phyloP scores from a whole-genome alignment of 2,329 filamentous ascomycete species.

The Didymella glomerata region DNA sequence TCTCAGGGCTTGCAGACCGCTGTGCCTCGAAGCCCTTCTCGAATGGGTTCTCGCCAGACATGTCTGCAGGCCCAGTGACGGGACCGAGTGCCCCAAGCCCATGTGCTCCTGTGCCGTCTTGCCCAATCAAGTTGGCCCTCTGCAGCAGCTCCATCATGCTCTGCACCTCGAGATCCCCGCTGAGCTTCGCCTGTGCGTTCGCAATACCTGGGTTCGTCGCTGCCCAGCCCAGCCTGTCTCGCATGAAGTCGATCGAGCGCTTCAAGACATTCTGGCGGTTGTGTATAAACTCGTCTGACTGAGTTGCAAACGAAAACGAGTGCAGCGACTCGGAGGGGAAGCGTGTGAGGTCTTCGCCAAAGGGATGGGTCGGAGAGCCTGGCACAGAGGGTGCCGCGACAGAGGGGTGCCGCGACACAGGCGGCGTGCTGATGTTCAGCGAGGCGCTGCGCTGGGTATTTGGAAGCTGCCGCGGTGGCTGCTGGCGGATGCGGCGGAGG shows the following conservation, averaged over 20 bases:
- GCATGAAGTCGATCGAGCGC: constrained; percentile 95
- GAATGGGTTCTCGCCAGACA: constrained; percentile 81
- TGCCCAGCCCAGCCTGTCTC: constrained; percentile 86
- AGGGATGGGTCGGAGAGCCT: constrained; percentile 71
- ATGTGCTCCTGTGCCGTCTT: constrained; percentile 66
- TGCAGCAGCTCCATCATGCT: constrained; percentile 89
- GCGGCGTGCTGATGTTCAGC: constrained; percentile 69
- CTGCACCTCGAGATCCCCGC: constrained; percentile 85
- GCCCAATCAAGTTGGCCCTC: constrained; percentile 78
- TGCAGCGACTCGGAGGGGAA: constrained; percentile 97
- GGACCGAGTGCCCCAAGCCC: constrained; percentile 66
- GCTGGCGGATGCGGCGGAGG: constrained; percentile 91
- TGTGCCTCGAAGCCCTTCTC: constrained; percentile 77
- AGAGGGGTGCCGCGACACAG: constrained; percentile 58
- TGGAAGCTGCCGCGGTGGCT: constrained; percentile 65
- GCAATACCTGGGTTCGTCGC: constrained; percentile 77
- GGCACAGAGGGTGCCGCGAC: constrained; percentile 69
- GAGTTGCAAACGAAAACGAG: constrained; percentile 97
- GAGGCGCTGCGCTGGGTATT: constrained; percentile 72
- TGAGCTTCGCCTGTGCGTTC: constrained; percentile 81
- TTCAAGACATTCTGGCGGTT: constrained; percentile 93
- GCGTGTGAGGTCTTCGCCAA: constrained; percentile 86
- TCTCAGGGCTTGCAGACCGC: constrained; percentile 56
- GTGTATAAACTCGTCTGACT: constrained; percentile 90
- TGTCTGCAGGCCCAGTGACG: constrained; percentile 79